Percentiles rank a stretch among this genome's conserved stretches.
These are phyloP conservation scores for Hibiscus trionum DNA, from an alignment of 345 rosid genomes.

Conservation along the genomic window DNA sequence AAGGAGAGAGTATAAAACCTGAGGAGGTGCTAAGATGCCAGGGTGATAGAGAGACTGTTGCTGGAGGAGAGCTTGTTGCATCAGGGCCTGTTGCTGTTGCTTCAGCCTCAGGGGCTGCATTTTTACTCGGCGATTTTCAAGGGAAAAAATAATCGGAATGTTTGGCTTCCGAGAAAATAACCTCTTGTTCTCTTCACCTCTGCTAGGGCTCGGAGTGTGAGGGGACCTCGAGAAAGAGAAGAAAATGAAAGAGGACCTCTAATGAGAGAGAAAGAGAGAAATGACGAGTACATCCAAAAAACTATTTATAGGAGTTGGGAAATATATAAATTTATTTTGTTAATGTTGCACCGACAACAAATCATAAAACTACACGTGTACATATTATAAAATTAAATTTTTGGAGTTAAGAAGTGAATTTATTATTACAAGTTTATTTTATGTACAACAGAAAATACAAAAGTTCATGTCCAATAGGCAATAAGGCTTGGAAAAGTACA, in stretches of 20 bases:
- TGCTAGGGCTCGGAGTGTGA: slow-evolving; percentile 9
- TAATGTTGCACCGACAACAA: too few relatives aligned
- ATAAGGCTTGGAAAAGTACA: too few relatives aligned
- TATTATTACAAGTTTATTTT: too few relatives aligned
- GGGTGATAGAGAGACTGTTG: slow-evolving; percentile 96
- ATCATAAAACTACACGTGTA: too few relatives aligned
- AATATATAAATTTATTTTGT: too few relatives aligned
- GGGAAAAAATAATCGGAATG: slow-evolving; percentile 1
- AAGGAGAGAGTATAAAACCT: slow-evolving; percentile 32
- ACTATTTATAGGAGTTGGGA: slow-evolving; percentile 24
- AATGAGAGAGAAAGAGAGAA: neutral
- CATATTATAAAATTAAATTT: too few relatives aligned
- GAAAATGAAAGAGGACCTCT: neutral
- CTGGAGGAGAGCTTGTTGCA: slow-evolving; percentile 95
- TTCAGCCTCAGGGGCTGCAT: slow-evolving; percentile 78
- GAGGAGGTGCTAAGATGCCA: slow-evolving; percentile 88
- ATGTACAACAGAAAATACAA: too few relatives aligned
- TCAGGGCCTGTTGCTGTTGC: slow-evolving; percentile 81
- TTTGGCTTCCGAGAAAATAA: slow-evolving; percentile 25
- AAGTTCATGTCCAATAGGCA: too few relatives aligned
- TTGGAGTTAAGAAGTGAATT: too few relatives aligned
- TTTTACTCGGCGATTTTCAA: slow-evolving; percentile 21
- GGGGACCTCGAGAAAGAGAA: slow-evolving; percentile 10
- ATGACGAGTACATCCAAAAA: neutral
- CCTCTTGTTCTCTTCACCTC: neutral